A percentile compares a stretch with the other conserved stretches of the same genome.
These are phyloP conservation scores for Chara braunii DNA, from an alignment of 139 green algal genomes.

Conservation along the genomic window DNA sequence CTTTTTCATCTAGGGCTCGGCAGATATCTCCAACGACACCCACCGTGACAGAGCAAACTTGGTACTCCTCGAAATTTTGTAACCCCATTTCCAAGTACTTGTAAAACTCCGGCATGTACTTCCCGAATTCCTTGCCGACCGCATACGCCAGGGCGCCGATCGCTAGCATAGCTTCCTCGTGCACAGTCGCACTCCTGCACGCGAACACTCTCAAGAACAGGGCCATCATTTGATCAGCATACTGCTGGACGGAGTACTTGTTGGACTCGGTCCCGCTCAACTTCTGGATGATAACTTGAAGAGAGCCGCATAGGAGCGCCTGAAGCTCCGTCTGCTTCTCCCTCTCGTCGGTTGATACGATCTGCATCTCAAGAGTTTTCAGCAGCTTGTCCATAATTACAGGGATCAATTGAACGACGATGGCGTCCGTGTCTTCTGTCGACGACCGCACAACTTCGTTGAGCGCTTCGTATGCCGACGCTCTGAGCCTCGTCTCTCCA, in stretches of 20 bases:
- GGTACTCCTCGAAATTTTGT: conserved; percentile 70
- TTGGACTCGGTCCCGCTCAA: conserved; percentile 61
- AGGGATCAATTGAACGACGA: conserved; percentile 71
- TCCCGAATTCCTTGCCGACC: conserved; percentile 62
- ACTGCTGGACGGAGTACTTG: conserved; percentile 57
- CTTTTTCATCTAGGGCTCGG: conserved; percentile 65
- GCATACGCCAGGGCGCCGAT: conserved; percentile 78
- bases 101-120: conserved; percentile 83
- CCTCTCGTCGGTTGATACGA: conserved; percentile 44
- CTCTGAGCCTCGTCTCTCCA: conserved; percentile 51
- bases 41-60: conserved; percentile 59
- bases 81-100: conserved; percentile 76
- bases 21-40: conserved; percentile 84
- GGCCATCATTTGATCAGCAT: conserved; percentile 71
- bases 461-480: conserved; percentile 85
- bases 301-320: conserved; percentile 83
- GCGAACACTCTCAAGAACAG: conserved; percentile 59
- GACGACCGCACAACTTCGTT: conserved; percentile 80
- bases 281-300: conserved; percentile 77
- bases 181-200: conserved; percentile 57
- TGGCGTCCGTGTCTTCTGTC: conserved; percentile 61
- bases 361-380: conserved; percentile 52
- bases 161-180: conserved; percentile 92
- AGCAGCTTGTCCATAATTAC: conserved; percentile 66
- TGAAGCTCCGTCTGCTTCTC: conserved; percentile 67